Percentiles rank a stretch among this genome's conserved stretches.
Evolutionary conservation across 176 grass and related monocot genomes (phyloP).

Genomic region (Bothriochloa decipiens): DNA sequence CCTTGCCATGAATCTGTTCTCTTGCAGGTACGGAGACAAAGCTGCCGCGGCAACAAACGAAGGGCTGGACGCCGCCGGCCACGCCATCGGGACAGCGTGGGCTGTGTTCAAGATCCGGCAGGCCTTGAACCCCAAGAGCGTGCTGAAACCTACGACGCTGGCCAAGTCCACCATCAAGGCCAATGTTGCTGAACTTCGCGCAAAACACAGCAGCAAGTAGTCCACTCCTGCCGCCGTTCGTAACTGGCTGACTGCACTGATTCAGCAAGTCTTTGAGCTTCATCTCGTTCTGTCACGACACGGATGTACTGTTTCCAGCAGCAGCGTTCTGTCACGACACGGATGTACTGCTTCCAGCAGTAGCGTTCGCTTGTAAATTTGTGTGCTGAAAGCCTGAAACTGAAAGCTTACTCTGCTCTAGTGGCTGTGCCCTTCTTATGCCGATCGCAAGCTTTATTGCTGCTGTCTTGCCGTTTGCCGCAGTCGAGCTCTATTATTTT

Average conservation of each 20-base stretch:
- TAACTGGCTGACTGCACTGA: neutral
- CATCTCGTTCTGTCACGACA: neutral
- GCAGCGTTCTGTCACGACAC: neutral
- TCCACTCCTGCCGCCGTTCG: neutral
- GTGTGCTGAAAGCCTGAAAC: neutral
- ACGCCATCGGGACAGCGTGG: constrained; percentile 71
- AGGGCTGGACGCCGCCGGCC: constrained; percentile 72
- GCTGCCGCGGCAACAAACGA: constrained; percentile 62
- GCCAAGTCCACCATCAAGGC: constrained; percentile 57
- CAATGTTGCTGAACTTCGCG: constrained; percentile 44
- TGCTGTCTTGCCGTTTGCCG: no score
- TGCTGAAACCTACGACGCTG: constrained; percentile 58
- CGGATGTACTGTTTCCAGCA: neutral
- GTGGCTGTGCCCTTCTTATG: neutral
- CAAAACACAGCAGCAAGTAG: constrained; percentile 46
- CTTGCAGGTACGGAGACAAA: constrained; percentile 79
- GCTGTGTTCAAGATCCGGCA: constrained; percentile 82
- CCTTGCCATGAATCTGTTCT: neutral
- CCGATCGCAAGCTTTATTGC: neutral
- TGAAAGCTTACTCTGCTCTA: neutral
- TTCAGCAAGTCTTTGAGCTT: neutral
- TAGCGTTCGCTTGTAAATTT: constrained; percentile 11
- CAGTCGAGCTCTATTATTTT: no score
- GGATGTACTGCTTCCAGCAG: neutral
- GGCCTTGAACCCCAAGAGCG: constrained; percentile 75